phyloP scores from a whole-genome alignment of 345 rosid species.

The Syzygium jambos region DNA sequence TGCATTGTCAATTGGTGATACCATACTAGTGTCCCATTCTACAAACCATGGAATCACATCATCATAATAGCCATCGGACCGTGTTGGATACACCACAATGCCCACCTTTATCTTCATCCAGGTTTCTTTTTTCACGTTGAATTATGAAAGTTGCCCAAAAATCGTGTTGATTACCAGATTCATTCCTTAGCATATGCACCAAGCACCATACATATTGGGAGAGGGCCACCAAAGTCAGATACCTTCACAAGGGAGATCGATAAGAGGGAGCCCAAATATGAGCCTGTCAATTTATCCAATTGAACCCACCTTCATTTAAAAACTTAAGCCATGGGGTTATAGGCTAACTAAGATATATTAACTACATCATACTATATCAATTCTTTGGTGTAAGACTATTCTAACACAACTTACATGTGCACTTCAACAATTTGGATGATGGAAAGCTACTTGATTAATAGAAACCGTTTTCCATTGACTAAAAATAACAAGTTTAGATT shows the following conservation, averaged over 20 bases:
- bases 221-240: too few species aligned
- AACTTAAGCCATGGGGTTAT: not conserved
- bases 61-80: not conserved
- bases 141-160: not conserved
- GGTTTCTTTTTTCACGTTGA: not conserved
- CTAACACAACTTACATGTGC: not conserved
- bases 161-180: not conserved
- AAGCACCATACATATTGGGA: not conserved
- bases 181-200: not conserved
- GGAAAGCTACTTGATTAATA: not conserved
- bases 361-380: not conserved
- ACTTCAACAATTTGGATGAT: not conserved
- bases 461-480: not conserved
- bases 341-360: not conserved
- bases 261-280: not conserved
- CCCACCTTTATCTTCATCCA: not conserved
- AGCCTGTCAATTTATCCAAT: not conserved
- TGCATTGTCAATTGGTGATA: not conserved
- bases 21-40: not conserved
- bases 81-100: not conserved
- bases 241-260: not conserved
- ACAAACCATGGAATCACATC: not conserved
- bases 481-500: not conserved
- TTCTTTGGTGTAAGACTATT: not conserved
- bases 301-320: not conserved